These are phyloP conservation scores for Sporodiniella umbellata DNA, from an alignment of 371 early-diverging fungal species.

Conservation along the genomic window DNA sequence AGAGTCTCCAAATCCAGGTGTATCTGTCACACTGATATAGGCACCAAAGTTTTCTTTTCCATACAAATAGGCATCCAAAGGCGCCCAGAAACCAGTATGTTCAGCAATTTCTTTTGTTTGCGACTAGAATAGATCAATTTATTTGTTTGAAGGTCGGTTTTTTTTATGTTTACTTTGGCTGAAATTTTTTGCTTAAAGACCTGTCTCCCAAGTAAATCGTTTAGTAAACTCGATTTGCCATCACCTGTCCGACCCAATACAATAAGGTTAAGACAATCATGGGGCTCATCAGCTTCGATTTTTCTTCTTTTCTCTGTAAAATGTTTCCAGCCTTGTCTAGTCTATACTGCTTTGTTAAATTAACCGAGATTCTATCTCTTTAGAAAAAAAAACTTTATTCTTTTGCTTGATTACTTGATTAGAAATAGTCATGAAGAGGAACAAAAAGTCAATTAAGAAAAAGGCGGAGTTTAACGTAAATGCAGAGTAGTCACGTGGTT, in stretches of 20 bases:
- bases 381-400: too few relatives aligned
- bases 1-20: conserved; percentile 46
- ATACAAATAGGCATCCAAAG: conserved; percentile 30
- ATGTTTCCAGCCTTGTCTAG: not conserved
- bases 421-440: too few relatives aligned
- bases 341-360: not conserved
- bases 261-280: conserved; percentile 17
- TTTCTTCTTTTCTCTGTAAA: not conserved
- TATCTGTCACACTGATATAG: conserved; percentile 29
- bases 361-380: too few relatives aligned
- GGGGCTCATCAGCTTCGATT: not conserved
- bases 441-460: too few relatives aligned
- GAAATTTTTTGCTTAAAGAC: conserved; percentile 38
- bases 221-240: conserved; percentile 45
- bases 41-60: conserved; percentile 32
- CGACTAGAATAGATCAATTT: conserved; percentile 20
- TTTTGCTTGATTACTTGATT: not conserved
- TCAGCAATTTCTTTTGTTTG: conserved; percentile 34
- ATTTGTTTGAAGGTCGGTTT: conserved; percentile 5
- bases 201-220: conserved; percentile 33
- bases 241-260: conserved; percentile 46
- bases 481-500: too few relatives aligned
- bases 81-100: conserved; percentile 36
- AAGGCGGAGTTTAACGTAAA: too few relatives aligned
- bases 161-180: conserved; percentile 20